Percentiles rank a stretch among this genome's conserved stretches.
Conservation (phyloP, 352 stramenopile species). For the Globisporangium irregulare region DNA sequence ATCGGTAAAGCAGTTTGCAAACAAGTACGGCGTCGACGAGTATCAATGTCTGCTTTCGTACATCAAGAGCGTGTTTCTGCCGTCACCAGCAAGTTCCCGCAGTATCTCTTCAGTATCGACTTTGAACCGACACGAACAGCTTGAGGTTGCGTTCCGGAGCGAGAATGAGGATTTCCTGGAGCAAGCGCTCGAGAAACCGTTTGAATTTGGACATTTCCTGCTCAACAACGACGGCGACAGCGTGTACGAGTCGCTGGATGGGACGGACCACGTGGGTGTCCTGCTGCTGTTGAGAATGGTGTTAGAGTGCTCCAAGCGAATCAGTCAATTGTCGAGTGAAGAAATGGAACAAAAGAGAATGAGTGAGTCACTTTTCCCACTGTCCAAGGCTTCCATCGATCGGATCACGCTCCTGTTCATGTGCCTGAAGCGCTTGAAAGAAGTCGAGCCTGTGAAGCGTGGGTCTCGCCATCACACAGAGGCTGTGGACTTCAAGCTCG, state of each 20-base stretch:
- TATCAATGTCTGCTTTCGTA: conserved; percentile 64
- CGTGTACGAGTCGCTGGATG: conserved; percentile 57
- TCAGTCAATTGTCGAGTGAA: conserved; percentile 10
- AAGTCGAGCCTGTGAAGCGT: conserved; percentile 25
- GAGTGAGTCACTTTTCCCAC: conserved; percentile 34
- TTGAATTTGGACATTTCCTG: conserved; percentile 55
- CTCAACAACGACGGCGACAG: conserved; percentile 26
- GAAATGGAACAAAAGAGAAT: neutral
- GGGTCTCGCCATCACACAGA: neutral
- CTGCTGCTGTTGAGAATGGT: conserved; percentile 69
- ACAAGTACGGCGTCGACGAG: conserved; percentile 66
- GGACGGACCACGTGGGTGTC: conserved; percentile 67
- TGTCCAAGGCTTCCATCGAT: conserved; percentile 50
- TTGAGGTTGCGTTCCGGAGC: conserved; percentile 63
- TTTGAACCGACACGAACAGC: conserved; percentile 46
- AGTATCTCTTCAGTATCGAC: neutral
- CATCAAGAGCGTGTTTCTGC: conserved; percentile 45
- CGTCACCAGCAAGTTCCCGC: neutral
- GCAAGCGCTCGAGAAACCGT: conserved; percentile 52
- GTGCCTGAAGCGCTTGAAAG: conserved; percentile 76
- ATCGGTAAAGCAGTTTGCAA: conserved; percentile 49
- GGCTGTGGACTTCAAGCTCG: conserved; percentile 51
- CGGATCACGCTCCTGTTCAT: conserved; percentile 70
- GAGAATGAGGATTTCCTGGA: conserved; percentile 57
- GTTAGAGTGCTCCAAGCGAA: conserved; percentile 72